Evolutionary conservation across 768 basidiomycete genomes (phyloP).

Genomic region (Zangia roseola): DNA sequence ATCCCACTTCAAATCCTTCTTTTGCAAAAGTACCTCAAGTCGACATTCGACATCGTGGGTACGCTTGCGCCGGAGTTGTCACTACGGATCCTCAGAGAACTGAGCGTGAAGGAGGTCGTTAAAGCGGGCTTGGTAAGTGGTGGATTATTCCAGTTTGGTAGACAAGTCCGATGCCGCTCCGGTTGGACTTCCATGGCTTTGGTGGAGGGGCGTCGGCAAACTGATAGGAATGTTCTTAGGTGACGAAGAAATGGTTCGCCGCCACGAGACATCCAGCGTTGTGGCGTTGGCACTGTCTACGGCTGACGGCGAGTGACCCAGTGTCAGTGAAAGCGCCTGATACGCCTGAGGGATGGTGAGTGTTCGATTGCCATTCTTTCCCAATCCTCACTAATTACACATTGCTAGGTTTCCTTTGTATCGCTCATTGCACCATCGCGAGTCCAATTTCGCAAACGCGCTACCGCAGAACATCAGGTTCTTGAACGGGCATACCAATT

Average conservation of each 20-base stretch:
- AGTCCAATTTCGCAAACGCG: slow-evolving; percentile 77
- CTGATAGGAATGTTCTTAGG: slow-evolving; percentile 22
- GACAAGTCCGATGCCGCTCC: neutral
- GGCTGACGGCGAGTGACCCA: slow-evolving; percentile 72
- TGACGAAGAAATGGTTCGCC: slow-evolving; percentile 43
- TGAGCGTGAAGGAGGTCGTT: slow-evolving; percentile 62
- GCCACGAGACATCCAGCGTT: slow-evolving; percentile 58
- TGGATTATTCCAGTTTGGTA: neutral
- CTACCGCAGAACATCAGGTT: slow-evolving; percentile 76
- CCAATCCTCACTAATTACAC: neutral
- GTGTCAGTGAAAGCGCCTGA: slow-evolving; percentile 59
- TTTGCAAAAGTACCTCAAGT: slow-evolving; percentile 79
- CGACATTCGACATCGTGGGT: slow-evolving; percentile 81
- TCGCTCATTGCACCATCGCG: slow-evolving; percentile 78
- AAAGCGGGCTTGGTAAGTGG: slow-evolving; percentile 39
- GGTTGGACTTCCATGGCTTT: neutral
- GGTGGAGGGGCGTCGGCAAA: neutral
- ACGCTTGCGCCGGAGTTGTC: slow-evolving; percentile 65
- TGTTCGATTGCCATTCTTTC: neutral
- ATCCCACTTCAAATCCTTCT: slow-evolving; percentile 81
- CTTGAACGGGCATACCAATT: slow-evolving; percentile 82
- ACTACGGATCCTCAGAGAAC: slow-evolving; percentile 57
- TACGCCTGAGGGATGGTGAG: slow-evolving; percentile 72
- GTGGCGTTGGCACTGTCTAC: slow-evolving; percentile 75
- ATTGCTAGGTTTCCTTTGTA: slow-evolving; percentile 62